A percentile compares a stretch with the other conserved stretches of the same genome.
Evolutionary conservation across 495 filamentous ascomycete genomes (phyloP).

Genomic region (Penicillium samsonianum): DNA sequence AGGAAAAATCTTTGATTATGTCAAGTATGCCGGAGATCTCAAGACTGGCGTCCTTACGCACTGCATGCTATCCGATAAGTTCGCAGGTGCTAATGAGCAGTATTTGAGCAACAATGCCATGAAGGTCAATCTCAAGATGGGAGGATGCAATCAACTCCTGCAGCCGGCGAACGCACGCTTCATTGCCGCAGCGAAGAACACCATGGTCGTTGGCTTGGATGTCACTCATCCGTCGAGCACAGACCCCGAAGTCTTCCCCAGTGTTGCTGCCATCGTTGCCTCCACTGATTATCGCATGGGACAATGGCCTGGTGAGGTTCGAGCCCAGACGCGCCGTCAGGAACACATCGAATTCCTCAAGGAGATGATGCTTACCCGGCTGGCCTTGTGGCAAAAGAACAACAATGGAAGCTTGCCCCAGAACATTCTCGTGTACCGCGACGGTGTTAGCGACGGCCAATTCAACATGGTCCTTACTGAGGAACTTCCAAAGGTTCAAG

Average conservation of each 20-base stretch:
- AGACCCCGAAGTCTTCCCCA: slow-evolving; percentile 55
- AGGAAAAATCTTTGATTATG: slow-evolving; percentile 54
- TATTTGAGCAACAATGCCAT: slow-evolving; percentile 72
- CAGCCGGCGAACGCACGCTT: slow-evolving; percentile 45
- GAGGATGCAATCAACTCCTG: slow-evolving; percentile 71
- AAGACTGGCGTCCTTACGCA: slow-evolving; percentile 61
- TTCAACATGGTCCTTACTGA: slow-evolving; percentile 55
- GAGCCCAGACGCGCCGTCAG: slow-evolving; percentile 54
- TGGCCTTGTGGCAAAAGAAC: slow-evolving; percentile 55
- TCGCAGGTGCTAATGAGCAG: slow-evolving; percentile 35
- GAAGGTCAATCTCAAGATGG: slow-evolving; percentile 81
- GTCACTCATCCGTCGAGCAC: slow-evolving; percentile 82
- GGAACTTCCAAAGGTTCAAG: slow-evolving; percentile 54
- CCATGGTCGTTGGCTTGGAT: slow-evolving; percentile 83
- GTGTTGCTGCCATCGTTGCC: slow-evolving; percentile 74
- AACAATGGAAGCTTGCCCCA: slow-evolving; percentile 57
- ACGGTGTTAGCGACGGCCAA: slow-evolving; percentile 84
- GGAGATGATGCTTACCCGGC: slow-evolving; percentile 55
- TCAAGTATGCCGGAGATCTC: slow-evolving; percentile 66
- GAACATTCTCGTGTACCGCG: slow-evolving; percentile 79
- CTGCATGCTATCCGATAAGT: slow-evolving; percentile 46
- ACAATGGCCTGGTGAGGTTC: slow-evolving; percentile 69
- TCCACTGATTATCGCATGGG: slow-evolving; percentile 59
- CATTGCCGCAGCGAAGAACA: slow-evolving; percentile 60
- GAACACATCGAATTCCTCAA: slow-evolving; percentile 61